Base-by-base conservation (phyloP, 441 rosid species). In the Pelargonium myrrhifolium region DNA sequence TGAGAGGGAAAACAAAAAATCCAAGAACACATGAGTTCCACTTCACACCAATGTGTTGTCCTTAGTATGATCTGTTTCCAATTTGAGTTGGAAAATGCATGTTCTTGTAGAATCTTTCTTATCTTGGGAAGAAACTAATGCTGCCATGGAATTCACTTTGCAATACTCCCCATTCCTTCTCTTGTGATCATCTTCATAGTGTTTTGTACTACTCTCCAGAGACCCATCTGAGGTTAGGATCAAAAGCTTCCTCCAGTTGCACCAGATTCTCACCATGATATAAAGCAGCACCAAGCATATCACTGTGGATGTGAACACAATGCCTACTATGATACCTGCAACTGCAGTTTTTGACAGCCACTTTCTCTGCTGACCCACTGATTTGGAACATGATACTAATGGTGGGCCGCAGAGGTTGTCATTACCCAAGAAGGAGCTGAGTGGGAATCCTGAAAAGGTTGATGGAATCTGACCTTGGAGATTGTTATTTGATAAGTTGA, bases 401-500 rank as follows among this genome's bases (percentile, higher is more conserved):
- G 96, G 96, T 62, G 77, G 83, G 72, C 92, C 90, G 62, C 92
- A 85, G 12, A 89, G 80, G 72, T 80, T 76, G 62, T 71, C 59
- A 68, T 89, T 89, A 1, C 89, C 85, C 59, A 15, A 49, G 84
- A 89, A 89, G 51, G 90, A 89, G 68, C 81, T 80, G 1, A 62
- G 73, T 55, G 85, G 84, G 83, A 89, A 89, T 56, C 76, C 80
- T 15, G 92, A 84, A 73, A 85, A 87, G 7, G 77, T 67, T 18
- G 79, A 65, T 28, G 90, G 92, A 24, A 93, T 64, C 24, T 82
- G 81, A 14, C 98, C 98, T 3, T 79, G 71, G 8, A 93, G 87
- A 70, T 81, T 77, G 78, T 93, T 93, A 68, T 80, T 77, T 49
- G 98, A 93, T 80, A 93, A 76, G 82, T 89, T 86, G 59, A 93